A percentile compares a stretch with the other conserved stretches of the same genome.
Conservation (phyloP, 805 yeast species). For the Alloascoidea hylecoeti region DNA sequence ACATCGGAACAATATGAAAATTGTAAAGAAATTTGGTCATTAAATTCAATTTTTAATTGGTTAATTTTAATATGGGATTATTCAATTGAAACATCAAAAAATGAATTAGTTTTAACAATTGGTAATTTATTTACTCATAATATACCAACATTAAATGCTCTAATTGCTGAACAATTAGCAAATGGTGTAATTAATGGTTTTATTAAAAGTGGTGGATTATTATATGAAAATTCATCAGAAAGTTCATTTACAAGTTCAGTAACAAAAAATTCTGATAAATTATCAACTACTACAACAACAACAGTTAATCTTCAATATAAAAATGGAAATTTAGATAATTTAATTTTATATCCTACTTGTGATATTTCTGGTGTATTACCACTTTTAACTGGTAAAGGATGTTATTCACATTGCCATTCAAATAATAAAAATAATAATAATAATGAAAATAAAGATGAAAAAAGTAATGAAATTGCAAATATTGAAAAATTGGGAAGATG, state of each 20-base stretch:
- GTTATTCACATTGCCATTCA: constrained; percentile 14
- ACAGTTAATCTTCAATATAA: too few relatives aligned
- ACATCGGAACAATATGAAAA: background rate
- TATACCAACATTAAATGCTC: background rate
- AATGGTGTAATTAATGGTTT: background rate
- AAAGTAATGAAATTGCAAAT: background rate
- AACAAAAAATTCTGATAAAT: background rate
- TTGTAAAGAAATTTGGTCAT: constrained; percentile 1
- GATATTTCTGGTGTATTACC: constrained; percentile 18
- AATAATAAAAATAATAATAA: background rate
- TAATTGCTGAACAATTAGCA: background rate
- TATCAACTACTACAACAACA: too few relatives aligned
- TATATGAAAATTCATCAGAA: background rate
- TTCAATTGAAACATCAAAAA: background rate
- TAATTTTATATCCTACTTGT: background rate
- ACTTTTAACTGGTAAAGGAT: constrained; percentile 17
- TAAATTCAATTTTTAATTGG: background rate
- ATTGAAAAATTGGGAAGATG: too few relatives aligned
- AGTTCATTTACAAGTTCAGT: background rate
- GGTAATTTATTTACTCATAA: background rate
- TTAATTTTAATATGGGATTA: background rate
- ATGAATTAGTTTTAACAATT: background rate
- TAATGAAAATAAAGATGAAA: background rate
- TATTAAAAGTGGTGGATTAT: background rate
- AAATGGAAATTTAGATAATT: too few relatives aligned